Evolutionary conservation across 2,329 filamentous ascomycete genomes (phyloP), one percentile per base, ranked within the genome.

Genomic region (Coniella vitis): DNA sequence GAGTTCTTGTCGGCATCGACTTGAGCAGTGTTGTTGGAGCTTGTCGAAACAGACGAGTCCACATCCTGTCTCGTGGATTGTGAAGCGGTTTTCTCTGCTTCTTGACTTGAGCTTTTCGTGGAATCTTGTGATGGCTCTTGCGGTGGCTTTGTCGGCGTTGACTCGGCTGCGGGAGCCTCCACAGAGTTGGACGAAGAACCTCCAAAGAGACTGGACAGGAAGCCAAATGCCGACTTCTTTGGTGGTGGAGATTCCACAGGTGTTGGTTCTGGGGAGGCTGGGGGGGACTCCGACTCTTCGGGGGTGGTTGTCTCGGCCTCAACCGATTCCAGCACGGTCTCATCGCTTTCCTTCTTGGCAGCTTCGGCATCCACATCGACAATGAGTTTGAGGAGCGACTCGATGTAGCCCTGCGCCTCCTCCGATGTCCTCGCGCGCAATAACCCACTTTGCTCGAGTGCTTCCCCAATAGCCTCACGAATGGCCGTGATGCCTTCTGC

Each of bases 381-480:
- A 17, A 81, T 60, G 5, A 75, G 71, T 37, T 70, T 66, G 3
- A 80, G 67, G 21, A 81, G 65, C 3, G 69, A 67, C 43, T 77
- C 70, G 7, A 81, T 64, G 49, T 77, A 76, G 13, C 64, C 63
- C 12, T 69, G 67, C 16, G 66, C 69, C 53, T 80, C 74, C 12
- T 68, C 64, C 4, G 68, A 63, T 0, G 71, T 69, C 45, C 67
- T 70, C 13, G 65, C 69, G 17, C 63, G 64, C 14, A 80, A 63
- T 7, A 81, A 66, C 3, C 75, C 75, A 50, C 74, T 78, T 58
- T 77, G 71, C 50, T 75, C 69, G 2, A 81, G 66, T 1, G 78
- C 77, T 38, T 77, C 69, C 51, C 76, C 69, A 20, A 81, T 73
- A 4, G 74, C 73, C 49, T 78, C 75, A 39, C 74, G 68, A 14